Conservation (phyloP, 108 stramenopile genomes). For the Thalassiosira profunda region DNA sequence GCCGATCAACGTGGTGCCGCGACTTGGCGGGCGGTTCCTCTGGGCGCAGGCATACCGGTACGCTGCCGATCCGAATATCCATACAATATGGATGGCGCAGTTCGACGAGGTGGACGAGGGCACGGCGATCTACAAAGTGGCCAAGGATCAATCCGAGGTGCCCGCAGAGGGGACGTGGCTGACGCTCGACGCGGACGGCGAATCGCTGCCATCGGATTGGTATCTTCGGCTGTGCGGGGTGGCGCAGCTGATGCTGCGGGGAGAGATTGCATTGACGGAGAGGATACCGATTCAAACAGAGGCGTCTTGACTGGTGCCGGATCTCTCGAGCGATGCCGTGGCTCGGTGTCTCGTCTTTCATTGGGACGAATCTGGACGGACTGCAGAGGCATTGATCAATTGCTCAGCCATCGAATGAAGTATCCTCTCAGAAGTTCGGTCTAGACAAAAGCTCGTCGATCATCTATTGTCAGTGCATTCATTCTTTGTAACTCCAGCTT, state of each 20-base stretch:
- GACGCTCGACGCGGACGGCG: conserved; percentile 40
- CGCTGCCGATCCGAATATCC: conserved; percentile 11
- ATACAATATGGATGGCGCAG: conserved; percentile 43
- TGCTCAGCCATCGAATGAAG: too few species aligned
- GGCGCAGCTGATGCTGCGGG: conserved; percentile 31
- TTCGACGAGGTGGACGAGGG: conserved; percentile 59
- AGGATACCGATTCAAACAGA: conserved; percentile 30
- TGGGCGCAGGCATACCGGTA: conserved; percentile 40
- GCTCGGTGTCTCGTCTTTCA: too few species aligned
- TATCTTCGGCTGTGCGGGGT: conserved; percentile 45
- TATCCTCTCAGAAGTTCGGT: too few species aligned
- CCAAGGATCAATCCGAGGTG: background rate
- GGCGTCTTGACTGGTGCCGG: too few species aligned
- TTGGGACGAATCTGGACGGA: too few species aligned
- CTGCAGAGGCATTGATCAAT: too few species aligned
- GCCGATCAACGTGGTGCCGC: conserved; percentile 33
- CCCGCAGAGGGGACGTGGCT: conserved; percentile 35
- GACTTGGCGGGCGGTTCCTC: conserved; percentile 44
- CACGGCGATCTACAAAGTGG: conserved; percentile 52
- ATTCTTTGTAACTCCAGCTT: too few species aligned
- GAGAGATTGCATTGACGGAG: conserved; percentile 8
- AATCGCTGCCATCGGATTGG: conserved; percentile 43
- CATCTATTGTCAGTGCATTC: too few species aligned
- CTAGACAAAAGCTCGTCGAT: too few species aligned
- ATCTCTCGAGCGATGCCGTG: too few species aligned